These are phyloP conservation scores for Thelonectria rubi DNA, from an alignment of 2,329 filamentous ascomycete genomes.

Conservation along the genomic window DNA sequence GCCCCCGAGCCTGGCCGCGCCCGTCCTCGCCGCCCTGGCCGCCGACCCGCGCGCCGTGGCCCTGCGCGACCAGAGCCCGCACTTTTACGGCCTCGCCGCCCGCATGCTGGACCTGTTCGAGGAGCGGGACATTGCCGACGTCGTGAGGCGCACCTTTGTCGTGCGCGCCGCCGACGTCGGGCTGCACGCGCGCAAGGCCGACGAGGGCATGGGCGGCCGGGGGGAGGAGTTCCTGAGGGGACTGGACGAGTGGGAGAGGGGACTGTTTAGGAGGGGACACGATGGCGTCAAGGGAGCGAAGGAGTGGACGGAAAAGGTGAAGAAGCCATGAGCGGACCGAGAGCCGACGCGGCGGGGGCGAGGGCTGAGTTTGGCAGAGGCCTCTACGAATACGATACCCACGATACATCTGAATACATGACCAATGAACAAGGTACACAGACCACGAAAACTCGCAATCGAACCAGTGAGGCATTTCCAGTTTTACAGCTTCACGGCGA, in stretches of 20 bases:
- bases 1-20: slow-evolving; percentile 77
- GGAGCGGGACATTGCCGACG: slow-evolving; percentile 77
- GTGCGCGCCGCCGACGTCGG: slow-evolving; percentile 82
- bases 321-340: slow-evolving; percentile 43
- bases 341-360: not conserved
- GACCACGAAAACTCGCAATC: too few relatives aligned
- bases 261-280: slow-evolving; percentile 76
- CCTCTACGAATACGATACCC: slow-evolving; percentile 35
- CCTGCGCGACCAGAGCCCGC: slow-evolving; percentile 80
- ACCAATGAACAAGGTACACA: not conserved
- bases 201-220: slow-evolving; percentile 66
- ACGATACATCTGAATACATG: not conserved
- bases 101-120: slow-evolving; percentile 92
- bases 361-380: not conserved
- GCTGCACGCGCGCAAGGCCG: slow-evolving; percentile 87
- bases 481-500: not conserved
- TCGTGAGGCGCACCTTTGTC: slow-evolving; percentile 82
- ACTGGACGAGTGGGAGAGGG: slow-evolving; percentile 88
- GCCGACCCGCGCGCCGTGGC: slow-evolving; percentile 89
- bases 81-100: slow-evolving; percentile 88
- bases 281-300: slow-evolving; percentile 76
- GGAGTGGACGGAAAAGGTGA: slow-evolving; percentile 72
- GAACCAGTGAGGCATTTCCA: too few relatives aligned
- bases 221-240: slow-evolving; percentile 85
- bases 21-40: slow-evolving; percentile 88